phyloP scores from a whole-genome alignment of 2,329 filamentous ascomycete species.

The Aspergillus oerlinghausenensis region DNA sequence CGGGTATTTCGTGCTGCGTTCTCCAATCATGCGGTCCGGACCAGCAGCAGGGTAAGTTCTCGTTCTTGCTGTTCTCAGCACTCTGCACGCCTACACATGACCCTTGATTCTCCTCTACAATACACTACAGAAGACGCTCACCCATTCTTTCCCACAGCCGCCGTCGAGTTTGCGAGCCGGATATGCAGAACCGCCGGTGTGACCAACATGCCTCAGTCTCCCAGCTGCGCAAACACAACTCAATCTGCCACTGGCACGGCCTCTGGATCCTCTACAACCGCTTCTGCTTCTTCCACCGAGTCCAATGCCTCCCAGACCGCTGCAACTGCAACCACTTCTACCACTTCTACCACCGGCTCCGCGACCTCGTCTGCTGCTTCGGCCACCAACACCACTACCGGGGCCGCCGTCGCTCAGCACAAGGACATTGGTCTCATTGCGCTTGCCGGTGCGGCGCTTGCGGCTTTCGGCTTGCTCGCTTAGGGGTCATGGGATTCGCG shows the following conservation, averaged over 20 bases:
- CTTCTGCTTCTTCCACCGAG: slow-evolving; percentile 19
- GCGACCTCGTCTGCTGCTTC: neutral
- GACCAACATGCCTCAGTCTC: slow-evolving; percentile 30
- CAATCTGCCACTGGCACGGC: slow-evolving; percentile 14
- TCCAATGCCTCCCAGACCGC: neutral
- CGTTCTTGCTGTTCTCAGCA: slow-evolving; percentile 1
- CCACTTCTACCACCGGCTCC: neutral
- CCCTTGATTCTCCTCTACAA: too few relatives aligned
- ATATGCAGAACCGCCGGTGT: slow-evolving; percentile 38
- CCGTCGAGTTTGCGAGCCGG: slow-evolving; percentile 31
- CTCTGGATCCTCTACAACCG: slow-evolving; percentile 1
- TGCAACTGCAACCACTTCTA: neutral
- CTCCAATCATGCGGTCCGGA: slow-evolving; percentile 35
- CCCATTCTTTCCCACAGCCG: slow-evolving; percentile 20
- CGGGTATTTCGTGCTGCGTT: slow-evolving; percentile 49
- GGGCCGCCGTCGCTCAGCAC: slow-evolving; percentile 17
- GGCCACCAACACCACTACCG: slow-evolving; percentile 19
- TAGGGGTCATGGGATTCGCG: slow-evolving; percentile 5
- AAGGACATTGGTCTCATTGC: slow-evolving; percentile 25
- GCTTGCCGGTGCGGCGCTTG: slow-evolving; percentile 20
- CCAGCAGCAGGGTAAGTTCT: slow-evolving; percentile 39
- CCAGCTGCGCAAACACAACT: slow-evolving; percentile 21
- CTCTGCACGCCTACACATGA: neutral
- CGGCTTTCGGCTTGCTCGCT: slow-evolving; percentile 28
- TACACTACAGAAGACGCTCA: neutral